phyloP scores from a whole-genome alignment of 371 early-diverging fungal species.

The Mucor lusitanicus region DNA sequence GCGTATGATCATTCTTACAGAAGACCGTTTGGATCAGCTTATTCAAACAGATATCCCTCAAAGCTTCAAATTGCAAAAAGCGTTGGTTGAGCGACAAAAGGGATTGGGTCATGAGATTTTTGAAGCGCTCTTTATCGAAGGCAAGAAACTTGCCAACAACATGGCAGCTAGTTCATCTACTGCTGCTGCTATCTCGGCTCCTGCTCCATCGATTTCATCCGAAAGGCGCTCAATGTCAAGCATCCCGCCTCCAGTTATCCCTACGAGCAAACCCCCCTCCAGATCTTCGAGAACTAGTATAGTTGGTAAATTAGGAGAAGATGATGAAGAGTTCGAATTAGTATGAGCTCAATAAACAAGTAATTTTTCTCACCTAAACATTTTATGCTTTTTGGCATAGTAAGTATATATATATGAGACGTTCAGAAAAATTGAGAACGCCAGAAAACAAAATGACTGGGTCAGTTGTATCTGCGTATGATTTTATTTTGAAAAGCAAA shows the following conservation, averaged over 20 bases:
- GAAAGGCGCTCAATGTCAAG: not conserved
- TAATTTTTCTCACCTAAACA: no score
- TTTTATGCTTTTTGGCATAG: no score
- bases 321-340: not conserved
- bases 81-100: constrained; percentile 36
- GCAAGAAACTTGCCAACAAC: constrained; percentile 39
- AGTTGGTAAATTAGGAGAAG: not conserved
- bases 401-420: no score
- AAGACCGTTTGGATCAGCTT: constrained; percentile 67
- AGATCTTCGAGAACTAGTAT: not conserved
- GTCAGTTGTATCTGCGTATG: no score
- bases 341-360: not conserved
- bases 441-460: no score
- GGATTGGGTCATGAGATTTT: constrained; percentile 49
- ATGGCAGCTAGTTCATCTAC: not conserved
- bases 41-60: constrained; percentile 56
- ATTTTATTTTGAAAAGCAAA: no score
- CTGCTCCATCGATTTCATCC: not conserved
- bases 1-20: constrained; percentile 69
- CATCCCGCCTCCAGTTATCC: not conserved
- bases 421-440: no score
- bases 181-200: not conserved
- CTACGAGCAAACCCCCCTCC: not conserved
- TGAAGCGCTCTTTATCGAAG: constrained; percentile 45
- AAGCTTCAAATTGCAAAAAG: constrained; percentile 62